phyloP scores from a whole-genome alignment of 2,329 filamentous ascomycete species.

The Tolypocladium inflatum region DNA sequence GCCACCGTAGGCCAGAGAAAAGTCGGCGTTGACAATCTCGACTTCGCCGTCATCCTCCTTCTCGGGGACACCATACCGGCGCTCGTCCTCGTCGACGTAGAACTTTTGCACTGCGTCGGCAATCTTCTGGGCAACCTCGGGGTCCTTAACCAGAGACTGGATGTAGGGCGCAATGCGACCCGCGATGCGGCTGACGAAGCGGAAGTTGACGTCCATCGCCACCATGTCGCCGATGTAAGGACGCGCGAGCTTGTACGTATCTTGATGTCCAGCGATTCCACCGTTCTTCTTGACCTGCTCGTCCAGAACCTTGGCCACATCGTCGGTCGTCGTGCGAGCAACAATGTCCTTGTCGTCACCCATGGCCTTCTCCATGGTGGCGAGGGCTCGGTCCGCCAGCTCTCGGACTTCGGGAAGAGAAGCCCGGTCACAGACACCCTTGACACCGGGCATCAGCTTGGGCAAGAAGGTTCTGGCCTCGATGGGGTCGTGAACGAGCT shows the following conservation, averaged over 20 bases:
- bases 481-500: slow-evolving; percentile 89
- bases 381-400: slow-evolving; percentile 70
- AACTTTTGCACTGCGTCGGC: slow-evolving; percentile 65
- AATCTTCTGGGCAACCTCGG: slow-evolving; percentile 51
- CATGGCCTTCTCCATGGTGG: slow-evolving; percentile 93
- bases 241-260: slow-evolving; percentile 58
- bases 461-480: slow-evolving; percentile 93
- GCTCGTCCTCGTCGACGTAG: slow-evolving; percentile 76
- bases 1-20: slow-evolving; percentile 94
- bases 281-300: slow-evolving; percentile 63
- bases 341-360: slow-evolving; percentile 56
- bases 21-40: slow-evolving; percentile 96
- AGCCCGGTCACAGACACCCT: slow-evolving; percentile 76
- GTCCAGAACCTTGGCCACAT: slow-evolving; percentile 67
- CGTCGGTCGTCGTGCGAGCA: slow-evolving; percentile 58
- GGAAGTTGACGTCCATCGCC: slow-evolving; percentile 77
- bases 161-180: slow-evolving; percentile 67
- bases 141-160: slow-evolving; percentile 53
- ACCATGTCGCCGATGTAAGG: slow-evolving; percentile 77
- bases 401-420: slow-evolving; percentile 93
- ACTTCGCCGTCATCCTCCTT: slow-evolving; percentile 87
- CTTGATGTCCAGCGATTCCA: slow-evolving; percentile 48
- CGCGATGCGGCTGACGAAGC: slow-evolving; percentile 65
- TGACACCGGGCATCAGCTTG: slow-evolving; percentile 88
- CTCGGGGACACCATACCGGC: slow-evolving; percentile 74